These are phyloP conservation scores for Aechmea fasciata DNA, from an alignment of 176 grass and related monocot genomes.

Conservation along the genomic window DNA sequence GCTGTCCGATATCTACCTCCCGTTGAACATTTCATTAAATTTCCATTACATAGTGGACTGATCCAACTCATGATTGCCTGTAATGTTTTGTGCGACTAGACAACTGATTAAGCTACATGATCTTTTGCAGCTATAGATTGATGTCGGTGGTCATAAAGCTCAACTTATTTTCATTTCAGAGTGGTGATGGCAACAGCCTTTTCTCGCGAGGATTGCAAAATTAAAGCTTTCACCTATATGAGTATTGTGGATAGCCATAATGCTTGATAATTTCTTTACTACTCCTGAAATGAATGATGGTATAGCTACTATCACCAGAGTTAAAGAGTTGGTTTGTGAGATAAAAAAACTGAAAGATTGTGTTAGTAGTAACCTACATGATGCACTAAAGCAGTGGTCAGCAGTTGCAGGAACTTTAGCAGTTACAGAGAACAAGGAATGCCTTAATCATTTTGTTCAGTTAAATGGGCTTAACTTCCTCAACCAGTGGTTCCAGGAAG, in stretches of 20 bases:
- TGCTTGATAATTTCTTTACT: conserved; percentile 65
- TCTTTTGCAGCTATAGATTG: not conserved
- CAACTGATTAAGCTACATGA: not conserved
- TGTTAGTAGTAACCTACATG: conserved; percentile 22
- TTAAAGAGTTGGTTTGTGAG: conserved; percentile 39
- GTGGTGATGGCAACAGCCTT: not conserved
- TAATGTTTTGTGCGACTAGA: not conserved
- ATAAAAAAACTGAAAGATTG: conserved; percentile 36
- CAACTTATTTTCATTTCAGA: not conserved
- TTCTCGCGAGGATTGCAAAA: not conserved
- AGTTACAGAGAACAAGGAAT: conserved; percentile 35
- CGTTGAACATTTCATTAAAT: not conserved
- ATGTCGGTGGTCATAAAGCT: not conserved
- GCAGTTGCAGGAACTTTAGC: conserved; percentile 29
- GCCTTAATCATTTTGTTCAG: conserved; percentile 49
- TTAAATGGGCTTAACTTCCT: conserved; percentile 52
- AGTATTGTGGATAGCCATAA: not conserved
- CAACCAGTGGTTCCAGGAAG: conserved; percentile 53
- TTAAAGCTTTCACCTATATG: not conserved
- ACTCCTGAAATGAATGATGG: conserved; percentile 70
- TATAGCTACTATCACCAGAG: conserved; percentile 39
- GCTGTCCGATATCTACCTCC: too few species aligned
- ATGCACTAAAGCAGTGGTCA: conserved; percentile 42
- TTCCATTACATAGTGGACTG: not conserved
- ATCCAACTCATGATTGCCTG: not conserved